Evolutionary conservation across 78 protist genomes (phyloP).

Genomic region (Diacronema lutheri): DNA sequence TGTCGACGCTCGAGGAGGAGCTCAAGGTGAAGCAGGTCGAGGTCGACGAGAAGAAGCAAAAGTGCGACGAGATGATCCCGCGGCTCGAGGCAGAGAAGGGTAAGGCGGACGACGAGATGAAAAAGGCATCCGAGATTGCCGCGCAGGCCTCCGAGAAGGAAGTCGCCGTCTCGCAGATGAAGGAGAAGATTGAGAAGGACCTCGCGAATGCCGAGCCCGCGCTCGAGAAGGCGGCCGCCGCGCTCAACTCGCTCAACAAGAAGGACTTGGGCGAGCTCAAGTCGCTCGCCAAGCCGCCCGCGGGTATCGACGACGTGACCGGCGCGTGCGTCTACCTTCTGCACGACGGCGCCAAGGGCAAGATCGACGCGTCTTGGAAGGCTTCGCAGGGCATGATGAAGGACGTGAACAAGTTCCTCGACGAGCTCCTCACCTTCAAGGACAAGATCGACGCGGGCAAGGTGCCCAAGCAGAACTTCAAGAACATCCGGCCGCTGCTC

Average conservation of each 20-base stretch:
- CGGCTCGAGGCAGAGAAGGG: conserved; percentile 58
- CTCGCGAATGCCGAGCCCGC: conserved; percentile 72
- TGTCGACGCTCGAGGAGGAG: conserved; percentile 24
- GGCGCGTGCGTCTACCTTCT: conserved; percentile 48
- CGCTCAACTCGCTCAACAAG: conserved; percentile 72
- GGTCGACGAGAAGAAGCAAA: conserved; percentile 39
- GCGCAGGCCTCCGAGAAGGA: conserved; percentile 38
- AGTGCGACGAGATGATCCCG: conserved; percentile 40
- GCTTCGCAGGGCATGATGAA: conserved; percentile 44
- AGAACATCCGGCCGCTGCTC: conserved; percentile 12
- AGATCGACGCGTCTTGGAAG: conserved; percentile 50
- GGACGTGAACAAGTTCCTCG: conserved; percentile 47
- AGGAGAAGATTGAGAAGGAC: conserved; percentile 52
- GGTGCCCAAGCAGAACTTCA: conserved; percentile 27
- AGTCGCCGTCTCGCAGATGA: conserved; percentile 1
- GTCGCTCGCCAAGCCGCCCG: conserved; percentile 69
- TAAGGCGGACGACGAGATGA: conserved; percentile 48
- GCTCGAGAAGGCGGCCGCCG: conserved; percentile 68
- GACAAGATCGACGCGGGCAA: conserved; percentile 28
- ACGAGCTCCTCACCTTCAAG: conserved; percentile 25
- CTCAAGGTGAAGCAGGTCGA: not conserved
- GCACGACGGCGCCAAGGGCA: conserved; percentile 28
- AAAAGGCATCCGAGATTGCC: conserved; percentile 47
- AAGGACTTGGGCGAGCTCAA: conserved; percentile 65
- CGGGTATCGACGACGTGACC: conserved; percentile 52